These are phyloP conservation scores for Harringtonia lauricola DNA, from an alignment of 2,329 filamentous ascomycete species.

Conservation along the genomic window DNA sequence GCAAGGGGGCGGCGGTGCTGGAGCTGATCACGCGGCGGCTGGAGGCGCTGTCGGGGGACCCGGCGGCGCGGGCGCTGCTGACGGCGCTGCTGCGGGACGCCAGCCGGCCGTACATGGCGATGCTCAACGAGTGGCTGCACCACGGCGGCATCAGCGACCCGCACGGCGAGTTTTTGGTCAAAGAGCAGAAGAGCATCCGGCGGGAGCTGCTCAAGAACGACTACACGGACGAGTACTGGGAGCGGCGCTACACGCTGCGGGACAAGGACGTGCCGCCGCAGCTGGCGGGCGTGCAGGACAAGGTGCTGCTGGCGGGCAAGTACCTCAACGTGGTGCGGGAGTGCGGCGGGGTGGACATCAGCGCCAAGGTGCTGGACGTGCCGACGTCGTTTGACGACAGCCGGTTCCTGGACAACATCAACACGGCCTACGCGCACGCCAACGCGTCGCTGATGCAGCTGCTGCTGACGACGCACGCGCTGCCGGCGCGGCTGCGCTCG, in stretches of 20 bases:
- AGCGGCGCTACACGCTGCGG: slow-evolving; percentile 89
- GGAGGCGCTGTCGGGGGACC: slow-evolving; percentile 87
- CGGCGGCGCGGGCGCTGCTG: slow-evolving; percentile 70
- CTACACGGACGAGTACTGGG: slow-evolving; percentile 99
- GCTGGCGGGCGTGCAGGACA: slow-evolving; percentile 81
- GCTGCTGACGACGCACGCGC: slow-evolving; percentile 81
- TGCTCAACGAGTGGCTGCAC: slow-evolving; percentile 98
- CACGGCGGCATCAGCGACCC: slow-evolving; percentile 92
- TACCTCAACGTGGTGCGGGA: slow-evolving; percentile 97
- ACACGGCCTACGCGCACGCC: slow-evolving; percentile 85
- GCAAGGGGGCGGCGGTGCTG: slow-evolving; percentile 93
- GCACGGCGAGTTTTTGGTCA: slow-evolving; percentile 86
- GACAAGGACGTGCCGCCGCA: slow-evolving; percentile 88
- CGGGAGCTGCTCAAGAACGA: slow-evolving; percentile 87
- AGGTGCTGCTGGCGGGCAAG: slow-evolving; percentile 89
- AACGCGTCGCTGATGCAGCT: slow-evolving; percentile 89
- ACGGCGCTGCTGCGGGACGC: slow-evolving; percentile 77
- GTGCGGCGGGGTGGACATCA: slow-evolving; percentile 90
- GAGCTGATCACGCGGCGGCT: slow-evolving; percentile 75
- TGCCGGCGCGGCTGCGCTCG: slow-evolving; percentile 77
- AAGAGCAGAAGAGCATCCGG: slow-evolving; percentile 90
- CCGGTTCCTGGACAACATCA: slow-evolving; percentile 91
- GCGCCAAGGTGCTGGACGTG: slow-evolving; percentile 78
- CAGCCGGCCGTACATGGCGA: slow-evolving; percentile 89
- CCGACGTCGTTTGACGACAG: slow-evolving; percentile 86